A percentile compares a stretch with the other conserved stretches of the same genome.
These are phyloP conservation scores for grape (Vitis vinifera) DNA, from an alignment of 164 flowering plant species.

Conservation along the genomic window DNA sequence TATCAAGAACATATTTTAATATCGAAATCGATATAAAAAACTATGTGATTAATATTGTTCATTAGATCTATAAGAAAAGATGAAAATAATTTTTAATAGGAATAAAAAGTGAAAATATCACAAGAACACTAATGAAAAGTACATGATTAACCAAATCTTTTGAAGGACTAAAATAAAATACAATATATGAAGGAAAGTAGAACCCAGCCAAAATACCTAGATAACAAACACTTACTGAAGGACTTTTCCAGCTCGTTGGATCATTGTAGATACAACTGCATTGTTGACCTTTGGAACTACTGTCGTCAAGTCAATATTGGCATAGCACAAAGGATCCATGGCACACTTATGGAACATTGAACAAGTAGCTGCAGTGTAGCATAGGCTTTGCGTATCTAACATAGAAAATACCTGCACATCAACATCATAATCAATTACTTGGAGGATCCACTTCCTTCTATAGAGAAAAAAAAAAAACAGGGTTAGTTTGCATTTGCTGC, in stretches of 20 bases:
- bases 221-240: conserved; percentile 55
- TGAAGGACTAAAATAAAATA: background rate
- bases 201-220: background rate
- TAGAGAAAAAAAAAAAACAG: background rate
- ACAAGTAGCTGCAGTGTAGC: conserved; percentile 77
- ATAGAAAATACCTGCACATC: conserved; percentile 75
- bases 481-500: background rate
- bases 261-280: conserved; percentile 74
- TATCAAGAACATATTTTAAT: too few species aligned
- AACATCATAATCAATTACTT: conserved; percentile 3
- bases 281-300: conserved; percentile 75
- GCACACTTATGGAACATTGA: conserved; percentile 85
- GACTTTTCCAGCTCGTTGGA: conserved; percentile 77
- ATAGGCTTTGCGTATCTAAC: conserved; percentile 86
- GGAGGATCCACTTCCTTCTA: background rate
- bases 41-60: too few species aligned
- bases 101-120: too few species aligned
- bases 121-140: too few species aligned
- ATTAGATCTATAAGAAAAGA: too few species aligned
- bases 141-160: too few species aligned
- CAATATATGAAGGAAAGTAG: background rate
- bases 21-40: too few species aligned
- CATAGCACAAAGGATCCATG: conserved; percentile 78
- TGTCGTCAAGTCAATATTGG: conserved; percentile 74
- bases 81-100: too few species aligned